Evolutionary conservation across 495 filamentous ascomycete species (phyloP).

Genomic region (Lindgomyces ingoldianus): DNA sequence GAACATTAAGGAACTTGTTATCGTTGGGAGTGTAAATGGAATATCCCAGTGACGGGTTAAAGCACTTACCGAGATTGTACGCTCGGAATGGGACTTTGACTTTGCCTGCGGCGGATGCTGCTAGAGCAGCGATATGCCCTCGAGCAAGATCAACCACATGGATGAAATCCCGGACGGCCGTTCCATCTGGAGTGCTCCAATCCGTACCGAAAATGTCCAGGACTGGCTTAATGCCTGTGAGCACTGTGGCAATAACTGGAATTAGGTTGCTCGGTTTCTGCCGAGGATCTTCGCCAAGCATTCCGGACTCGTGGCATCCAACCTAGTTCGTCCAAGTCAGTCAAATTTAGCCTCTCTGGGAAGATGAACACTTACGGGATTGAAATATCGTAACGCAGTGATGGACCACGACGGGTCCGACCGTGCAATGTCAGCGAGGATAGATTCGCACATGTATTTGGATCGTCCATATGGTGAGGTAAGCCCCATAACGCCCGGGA

Average conservation of each 20-base stretch:
- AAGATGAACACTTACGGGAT: constrained; percentile 49
- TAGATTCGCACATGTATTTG: constrained; percentile 67
- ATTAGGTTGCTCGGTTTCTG: constrained; percentile 64
- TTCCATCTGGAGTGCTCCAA: constrained; percentile 56
- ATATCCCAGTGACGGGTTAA: not conserved
- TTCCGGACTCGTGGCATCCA: constrained; percentile 63
- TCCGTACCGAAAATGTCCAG: constrained; percentile 64
- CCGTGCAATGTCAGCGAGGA: constrained; percentile 61
- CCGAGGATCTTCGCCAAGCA: constrained; percentile 66
- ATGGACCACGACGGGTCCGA: constrained; percentile 63
- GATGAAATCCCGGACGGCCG: constrained; percentile 59
- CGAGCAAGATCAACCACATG: constrained; percentile 66
- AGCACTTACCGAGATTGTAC: constrained; percentile 42
- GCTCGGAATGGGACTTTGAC: constrained; percentile 39
- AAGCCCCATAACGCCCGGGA: constrained; percentile 55
- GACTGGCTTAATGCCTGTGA: constrained; percentile 55
- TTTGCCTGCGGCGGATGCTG: constrained; percentile 29
- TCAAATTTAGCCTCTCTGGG: not conserved
- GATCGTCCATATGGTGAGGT: constrained; percentile 67
- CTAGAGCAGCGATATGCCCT: constrained; percentile 62
- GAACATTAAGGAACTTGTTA: not conserved
- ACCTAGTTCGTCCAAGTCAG: constrained; percentile 38
- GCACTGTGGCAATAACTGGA: constrained; percentile 61
- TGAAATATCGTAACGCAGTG: constrained; percentile 67
- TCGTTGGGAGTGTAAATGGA: too few relatives aligned